Evolutionary conservation across 2,329 filamentous ascomycete genomes (phyloP).

Genomic region (Colletotrichum tabaci): DNA sequence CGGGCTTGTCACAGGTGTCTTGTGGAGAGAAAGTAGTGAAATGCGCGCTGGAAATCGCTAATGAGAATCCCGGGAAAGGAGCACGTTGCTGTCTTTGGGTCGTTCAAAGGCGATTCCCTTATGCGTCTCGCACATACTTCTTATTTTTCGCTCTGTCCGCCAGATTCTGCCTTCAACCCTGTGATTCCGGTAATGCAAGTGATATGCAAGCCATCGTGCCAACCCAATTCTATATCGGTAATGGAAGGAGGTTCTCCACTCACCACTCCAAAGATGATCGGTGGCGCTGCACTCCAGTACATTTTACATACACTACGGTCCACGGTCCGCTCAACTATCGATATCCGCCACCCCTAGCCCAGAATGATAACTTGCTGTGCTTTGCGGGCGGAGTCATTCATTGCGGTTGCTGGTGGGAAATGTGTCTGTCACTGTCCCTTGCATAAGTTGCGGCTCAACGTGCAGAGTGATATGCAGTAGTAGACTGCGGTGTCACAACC

Average conservation of each 20-base stretch:
- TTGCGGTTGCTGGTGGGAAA: background rate
- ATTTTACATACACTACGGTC: background rate
- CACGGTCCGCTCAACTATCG: background rate
- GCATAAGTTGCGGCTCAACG: constrained; percentile 32
- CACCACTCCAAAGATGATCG: background rate
- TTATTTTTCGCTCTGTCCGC: background rate
- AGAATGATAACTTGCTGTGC: background rate
- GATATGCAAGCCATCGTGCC: constrained; percentile 24
- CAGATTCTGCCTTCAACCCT: background rate
- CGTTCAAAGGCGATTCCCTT: background rate
- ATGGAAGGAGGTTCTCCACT: background rate
- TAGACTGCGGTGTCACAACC: constrained; percentile 16
- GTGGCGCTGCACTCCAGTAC: background rate
- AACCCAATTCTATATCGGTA: constrained; percentile 6
- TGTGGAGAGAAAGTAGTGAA: background rate
- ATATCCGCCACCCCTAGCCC: background rate
- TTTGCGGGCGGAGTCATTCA: background rate
- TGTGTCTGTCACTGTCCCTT: constrained; percentile 32
- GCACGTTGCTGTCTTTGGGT: background rate
- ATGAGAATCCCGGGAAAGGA: no score
- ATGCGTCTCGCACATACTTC: background rate
- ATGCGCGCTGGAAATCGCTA: background rate
- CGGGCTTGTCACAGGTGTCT: no score
- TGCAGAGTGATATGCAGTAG: constrained; percentile 25
- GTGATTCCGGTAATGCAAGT: constrained; percentile 23